Base-by-base conservation (phyloP, 768 basidiomycete genomes). In the Xerocomellus amylosporus region DNA sequence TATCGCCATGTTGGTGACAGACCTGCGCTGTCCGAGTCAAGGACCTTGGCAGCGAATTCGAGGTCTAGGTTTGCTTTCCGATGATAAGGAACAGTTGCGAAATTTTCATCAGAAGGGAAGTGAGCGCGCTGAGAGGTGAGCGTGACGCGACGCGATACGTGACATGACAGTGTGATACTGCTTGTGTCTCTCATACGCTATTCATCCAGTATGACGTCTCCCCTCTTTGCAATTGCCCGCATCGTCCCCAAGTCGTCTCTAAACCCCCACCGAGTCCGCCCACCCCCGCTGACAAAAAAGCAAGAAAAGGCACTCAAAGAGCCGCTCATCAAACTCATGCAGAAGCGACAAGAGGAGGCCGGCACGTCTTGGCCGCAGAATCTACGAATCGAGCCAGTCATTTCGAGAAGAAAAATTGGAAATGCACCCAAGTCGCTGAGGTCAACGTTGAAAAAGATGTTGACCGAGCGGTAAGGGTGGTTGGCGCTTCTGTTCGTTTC, bases 381-480 rank as follows among this genome's bases (percentile, higher is more conserved):
- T 49, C 69, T 82, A 42, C 77, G 81, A 34, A 75, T 82, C 37
- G 80, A 83, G 60, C 75, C 78, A 1, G 55, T 74, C 40, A 58
- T 79, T 44, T 69, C 68, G 36, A 75, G 68, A 61, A 68, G 65
- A 39, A 70, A 65, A 15, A 76, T 79, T 45, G 70, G 70, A 37
- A 72, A 74, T 22, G 73, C 78, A 0, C 73, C 72, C 19, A 69
- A 67, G 30, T 72, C 73, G 2, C 57, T 77, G 6, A 63, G 75
- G 44, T 64, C 67, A 37, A 71, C 72, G 53, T 53, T 81, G 58
- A 79, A 74, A 61, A 64, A 64, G 50, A 64, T 79, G 65, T 44
- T 75, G 59, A 75, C 64, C 45, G 73, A 74, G 62, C 65, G 60
- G 42, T 74, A 46, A 55, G 9, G 31, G 5, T 38, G 45, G 46